Base-by-base conservation (phyloP, 2,329 filamentous ascomycete species). In the Ceratocystis huliohia region DNA sequence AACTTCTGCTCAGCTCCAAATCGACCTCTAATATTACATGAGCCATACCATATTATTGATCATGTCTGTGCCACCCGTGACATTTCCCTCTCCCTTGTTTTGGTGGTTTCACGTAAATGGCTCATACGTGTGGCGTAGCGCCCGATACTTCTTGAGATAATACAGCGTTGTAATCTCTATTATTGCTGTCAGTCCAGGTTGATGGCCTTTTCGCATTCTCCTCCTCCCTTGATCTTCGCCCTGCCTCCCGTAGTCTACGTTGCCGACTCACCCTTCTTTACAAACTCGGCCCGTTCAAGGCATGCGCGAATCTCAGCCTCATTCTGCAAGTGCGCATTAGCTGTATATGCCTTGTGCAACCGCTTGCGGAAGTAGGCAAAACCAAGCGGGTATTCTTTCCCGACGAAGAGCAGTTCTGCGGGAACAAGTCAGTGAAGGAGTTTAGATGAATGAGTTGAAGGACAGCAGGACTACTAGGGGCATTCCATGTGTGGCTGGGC, bases 111-210 rank as follows among this genome's bases (percentile, higher is more conserved):
- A 65, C 69, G 56, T 64, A 59, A 68, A 68, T 10, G 67, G 65
- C n/a, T 85, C 82, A 77, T 96, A 96, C 73, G 90, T 82, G 77
- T 94, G 87, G 73, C 88, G 86, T 72, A 96, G 78, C 30, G 89
- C 85, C 71, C 93, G 87, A 78, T 96, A 96, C 74, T 89, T 84
- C 79, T 95, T 96, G 72, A 96, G 80, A 78, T 94, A 96, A 76
- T 96, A 96, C 89, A 97, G 74, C 20, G 91, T 88, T 77, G 96
- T 92, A 68, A 97, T 90, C 75, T 96, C 93, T 94, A 57, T 20
- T 17, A 22, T 22, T 48, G 17, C 10, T 63, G 65, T 68, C 37
- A 69, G 64, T 15, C 41, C 13, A 41, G 5, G 37, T 13, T 15
- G 13, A 41, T 41, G 3, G 4, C 37, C 15, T 41, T 13, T 10